Conservation (phyloP, 2,329 filamentous ascomycete species). For the Claviceps paspali region DNA sequence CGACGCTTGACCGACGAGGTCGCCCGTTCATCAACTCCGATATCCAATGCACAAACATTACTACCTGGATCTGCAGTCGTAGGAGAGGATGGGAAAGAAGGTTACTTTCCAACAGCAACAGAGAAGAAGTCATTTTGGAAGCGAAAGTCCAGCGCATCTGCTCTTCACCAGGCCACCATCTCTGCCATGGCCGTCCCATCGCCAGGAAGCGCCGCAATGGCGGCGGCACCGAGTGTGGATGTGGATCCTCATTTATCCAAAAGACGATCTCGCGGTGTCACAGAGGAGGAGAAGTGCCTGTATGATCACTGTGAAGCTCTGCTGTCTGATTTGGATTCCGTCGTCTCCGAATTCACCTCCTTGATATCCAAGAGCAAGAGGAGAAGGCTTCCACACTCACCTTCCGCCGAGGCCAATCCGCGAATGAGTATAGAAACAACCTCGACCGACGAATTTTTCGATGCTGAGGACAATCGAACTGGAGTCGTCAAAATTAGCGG, state of each 20-base stretch:
- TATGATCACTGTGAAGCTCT: constrained; percentile 74
- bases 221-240: constrained; percentile 13
- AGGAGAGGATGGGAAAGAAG: constrained; percentile 21
- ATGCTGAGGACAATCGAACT: constrained; percentile 54
- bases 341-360: constrained; percentile 66
- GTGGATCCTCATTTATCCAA: constrained; percentile 18
- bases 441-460: constrained; percentile 82
- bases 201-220: constrained; percentile 20
- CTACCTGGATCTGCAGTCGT: constrained; percentile 25
- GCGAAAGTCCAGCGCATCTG: constrained; percentile 53
- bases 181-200: constrained; percentile 28
- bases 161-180: constrained; percentile 22
- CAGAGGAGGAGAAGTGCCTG: constrained; percentile 47
- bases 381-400: constrained; percentile 44
- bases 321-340: constrained; percentile 70
- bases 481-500: constrained; percentile 60
- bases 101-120: constrained; percentile 33
- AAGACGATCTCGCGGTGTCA: constrained; percentile 21
- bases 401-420: constrained; percentile 28
- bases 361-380: constrained; percentile 69
- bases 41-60: constrained; percentile 18
- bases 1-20: constrained; percentile 77
- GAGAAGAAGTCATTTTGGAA: constrained; percentile 82
- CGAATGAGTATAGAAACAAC: constrained; percentile 66
- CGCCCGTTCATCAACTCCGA: constrained; percentile 31